Conservation (phyloP, 495 filamentous ascomycete genomes). For the Stereocaulon alpinum region DNA sequence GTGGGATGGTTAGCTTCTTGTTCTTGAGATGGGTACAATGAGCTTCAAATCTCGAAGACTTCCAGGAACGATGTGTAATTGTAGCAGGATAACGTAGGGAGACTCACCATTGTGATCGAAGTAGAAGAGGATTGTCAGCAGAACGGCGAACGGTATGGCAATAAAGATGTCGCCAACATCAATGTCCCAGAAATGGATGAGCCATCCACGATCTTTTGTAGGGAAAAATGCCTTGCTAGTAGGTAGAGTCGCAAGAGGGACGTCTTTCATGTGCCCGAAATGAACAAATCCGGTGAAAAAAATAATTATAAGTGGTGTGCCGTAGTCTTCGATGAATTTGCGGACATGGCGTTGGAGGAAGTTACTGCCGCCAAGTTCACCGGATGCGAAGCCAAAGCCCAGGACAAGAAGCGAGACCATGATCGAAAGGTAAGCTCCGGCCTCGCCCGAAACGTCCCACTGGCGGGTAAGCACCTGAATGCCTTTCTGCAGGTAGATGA, state of each 20-base stretch:
- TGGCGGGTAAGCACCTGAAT: conserved; percentile 65
- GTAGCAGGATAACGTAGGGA: not conserved
- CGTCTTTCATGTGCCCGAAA: conserved; percentile 62
- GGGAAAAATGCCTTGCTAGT: conserved; percentile 74
- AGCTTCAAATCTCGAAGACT: not conserved
- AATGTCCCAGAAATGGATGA: conserved; percentile 84
- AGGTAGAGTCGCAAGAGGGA: conserved; percentile 56
- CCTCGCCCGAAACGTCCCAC: conserved; percentile 41
- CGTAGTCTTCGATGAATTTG: conserved; percentile 76
- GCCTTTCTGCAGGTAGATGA: conserved; percentile 78
- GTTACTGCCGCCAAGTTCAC: conserved; percentile 55
- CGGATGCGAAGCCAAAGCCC: conserved; percentile 58
- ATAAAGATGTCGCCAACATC: conserved; percentile 65
- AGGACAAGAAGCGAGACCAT: conserved; percentile 64
- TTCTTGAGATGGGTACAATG: not conserved
- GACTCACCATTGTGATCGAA: conserved; percentile 78
- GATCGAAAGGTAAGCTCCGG: conserved; percentile 65
- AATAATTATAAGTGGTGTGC: conserved; percentile 68
- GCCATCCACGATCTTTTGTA: conserved; percentile 67
- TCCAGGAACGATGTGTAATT: too few species aligned
- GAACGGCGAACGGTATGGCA: conserved; percentile 76
- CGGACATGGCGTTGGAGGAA: conserved; percentile 63
- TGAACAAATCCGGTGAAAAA: conserved; percentile 87
- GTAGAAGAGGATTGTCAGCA: conserved; percentile 83
- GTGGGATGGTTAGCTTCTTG: conserved; percentile 22